Conservation (phyloP, 148 eudicot species). For the Rhododendron simsii region DNA sequence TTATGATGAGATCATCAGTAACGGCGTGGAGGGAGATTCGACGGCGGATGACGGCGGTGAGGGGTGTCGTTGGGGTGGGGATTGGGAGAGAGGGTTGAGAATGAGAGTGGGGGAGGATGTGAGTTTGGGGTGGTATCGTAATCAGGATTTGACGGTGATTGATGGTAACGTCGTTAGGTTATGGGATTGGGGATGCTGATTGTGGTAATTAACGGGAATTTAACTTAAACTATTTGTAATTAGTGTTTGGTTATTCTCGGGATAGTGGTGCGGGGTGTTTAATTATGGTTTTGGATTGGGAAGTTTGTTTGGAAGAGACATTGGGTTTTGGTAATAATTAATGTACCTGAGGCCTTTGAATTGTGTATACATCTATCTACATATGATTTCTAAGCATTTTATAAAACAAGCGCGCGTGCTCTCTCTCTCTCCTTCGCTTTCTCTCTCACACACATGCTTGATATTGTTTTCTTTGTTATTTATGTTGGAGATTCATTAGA, state of each 20-base stretch:
- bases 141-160: conserved; percentile 44
- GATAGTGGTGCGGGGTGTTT: no score
- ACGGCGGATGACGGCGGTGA: neutral
- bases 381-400: no score
- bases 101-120: conserved; percentile 24
- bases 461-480: no score
- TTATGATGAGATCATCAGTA: conserved; percentile 9
- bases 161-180: conserved; percentile 59
- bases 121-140: conserved; percentile 42
- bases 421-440: no score
- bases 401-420: no score
- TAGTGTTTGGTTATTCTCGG: no score
- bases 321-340: neutral
- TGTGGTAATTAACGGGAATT: neutral
- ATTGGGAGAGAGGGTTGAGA: conserved; percentile 23
- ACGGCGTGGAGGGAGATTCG: neutral
- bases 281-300: no score
- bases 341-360: no score
- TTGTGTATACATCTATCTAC: no score
- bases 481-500: no score
- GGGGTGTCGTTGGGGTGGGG: neutral
- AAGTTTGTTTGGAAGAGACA: no score
- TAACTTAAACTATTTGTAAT: neutral
- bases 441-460: no score
- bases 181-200: conserved; percentile 16